These are phyloP conservation scores for Oryza brachyantha DNA, from an alignment of 176 grass and related monocot genomes.

Conservation along the genomic window DNA sequence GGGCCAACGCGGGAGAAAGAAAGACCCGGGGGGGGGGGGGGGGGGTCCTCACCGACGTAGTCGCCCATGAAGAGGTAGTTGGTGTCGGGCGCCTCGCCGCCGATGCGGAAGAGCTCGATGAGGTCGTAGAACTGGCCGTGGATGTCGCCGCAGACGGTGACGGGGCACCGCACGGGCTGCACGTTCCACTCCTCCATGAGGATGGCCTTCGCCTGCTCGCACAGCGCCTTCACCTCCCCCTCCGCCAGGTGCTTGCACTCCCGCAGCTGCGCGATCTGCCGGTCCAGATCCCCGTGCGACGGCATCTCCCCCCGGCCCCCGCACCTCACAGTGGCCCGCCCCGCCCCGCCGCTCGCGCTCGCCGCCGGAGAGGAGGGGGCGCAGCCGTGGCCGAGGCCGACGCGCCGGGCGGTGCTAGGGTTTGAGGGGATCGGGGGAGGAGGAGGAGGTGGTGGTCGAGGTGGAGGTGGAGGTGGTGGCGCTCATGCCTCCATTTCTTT, in stretches of 20 bases:
- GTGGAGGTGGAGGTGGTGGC: constrained; percentile 29
- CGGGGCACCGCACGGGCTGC: constrained; percentile 91
- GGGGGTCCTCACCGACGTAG: constrained; percentile 92
- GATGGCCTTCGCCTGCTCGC: constrained; percentile 95
- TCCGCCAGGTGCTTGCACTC: constrained; percentile 81
- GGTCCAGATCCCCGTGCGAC: constrained; percentile 93
- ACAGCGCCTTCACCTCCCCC: constrained; percentile 76
- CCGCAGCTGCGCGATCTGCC: constrained; percentile 92
- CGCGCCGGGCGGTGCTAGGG: constrained; percentile 39
- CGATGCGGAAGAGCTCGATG: constrained; percentile 97
- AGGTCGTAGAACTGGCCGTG: constrained; percentile 99
- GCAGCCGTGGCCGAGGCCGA: neutral
- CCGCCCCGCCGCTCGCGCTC: neutral
- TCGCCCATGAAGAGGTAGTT: constrained; percentile 99
- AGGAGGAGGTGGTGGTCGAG: constrained; percentile 29
- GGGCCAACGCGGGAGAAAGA: neutral
- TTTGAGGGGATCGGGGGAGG: constrained; percentile 39
- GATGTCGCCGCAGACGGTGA: constrained; percentile 97
- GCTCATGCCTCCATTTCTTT: constrained; percentile 52
- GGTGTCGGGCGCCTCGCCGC: constrained; percentile 89
- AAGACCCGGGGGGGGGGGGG: neutral
- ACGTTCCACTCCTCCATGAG: constrained; percentile 99
- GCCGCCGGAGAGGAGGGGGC: constrained; percentile 24
- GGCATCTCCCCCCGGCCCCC: constrained; percentile 45
- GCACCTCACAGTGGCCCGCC: too few relatives aligned